Percentiles rank a stretch among this genome's conserved stretches.
Evolutionary conservation across 768 basidiomycete genomes (phyloP).

Genomic region (Rhizopogon vinicolor): DNA sequence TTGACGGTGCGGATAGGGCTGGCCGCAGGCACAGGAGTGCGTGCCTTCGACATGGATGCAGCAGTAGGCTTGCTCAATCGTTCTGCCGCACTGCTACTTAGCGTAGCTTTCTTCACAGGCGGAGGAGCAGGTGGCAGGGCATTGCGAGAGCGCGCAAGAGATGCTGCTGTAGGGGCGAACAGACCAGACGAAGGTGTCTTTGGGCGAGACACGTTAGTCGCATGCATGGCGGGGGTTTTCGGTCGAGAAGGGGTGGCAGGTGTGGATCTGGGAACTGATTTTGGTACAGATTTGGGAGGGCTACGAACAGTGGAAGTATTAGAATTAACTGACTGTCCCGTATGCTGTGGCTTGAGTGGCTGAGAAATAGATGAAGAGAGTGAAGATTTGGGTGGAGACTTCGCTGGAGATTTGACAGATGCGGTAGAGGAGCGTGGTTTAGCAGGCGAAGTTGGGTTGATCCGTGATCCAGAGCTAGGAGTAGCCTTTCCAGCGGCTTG

Average conservation of each 20-base stretch:
- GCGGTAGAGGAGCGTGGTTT: conserved; percentile 23
- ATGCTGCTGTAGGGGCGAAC: conserved; percentile 81
- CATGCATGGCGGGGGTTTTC: conserved; percentile 28
- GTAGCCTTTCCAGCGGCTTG: conserved; percentile 15
- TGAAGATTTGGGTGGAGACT: conserved; percentile 25
- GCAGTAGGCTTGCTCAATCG: conserved; percentile 82
- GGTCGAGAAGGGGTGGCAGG: conserved; percentile 30
- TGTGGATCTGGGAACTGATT: conserved; percentile 20
- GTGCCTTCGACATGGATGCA: conserved; percentile 63
- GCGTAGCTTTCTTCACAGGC: conserved; percentile 49
- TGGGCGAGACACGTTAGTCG: conserved; percentile 29
- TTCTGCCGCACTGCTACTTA: conserved; percentile 52
- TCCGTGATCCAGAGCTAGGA: conserved; percentile 16
- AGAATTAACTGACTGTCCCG: conserved; percentile 37
- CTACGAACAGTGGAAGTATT: conserved; percentile 23
- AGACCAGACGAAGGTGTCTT: conserved; percentile 66
- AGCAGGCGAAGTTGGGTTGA: conserved; percentile 17
- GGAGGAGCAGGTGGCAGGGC: conserved; percentile 41
- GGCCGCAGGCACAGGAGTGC: conserved; percentile 23
- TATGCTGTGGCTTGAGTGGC: conserved; percentile 33
- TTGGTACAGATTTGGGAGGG: conserved; percentile 5
- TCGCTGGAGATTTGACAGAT: conserved; percentile 14
- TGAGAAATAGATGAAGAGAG: conserved; percentile 33
- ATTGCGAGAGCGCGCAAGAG: conserved; percentile 65
- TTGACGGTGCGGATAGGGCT: conserved; percentile 24